Conservation (phyloP, 2,329 filamentous ascomycete genomes). For the Claviceps cyperi region DNA sequence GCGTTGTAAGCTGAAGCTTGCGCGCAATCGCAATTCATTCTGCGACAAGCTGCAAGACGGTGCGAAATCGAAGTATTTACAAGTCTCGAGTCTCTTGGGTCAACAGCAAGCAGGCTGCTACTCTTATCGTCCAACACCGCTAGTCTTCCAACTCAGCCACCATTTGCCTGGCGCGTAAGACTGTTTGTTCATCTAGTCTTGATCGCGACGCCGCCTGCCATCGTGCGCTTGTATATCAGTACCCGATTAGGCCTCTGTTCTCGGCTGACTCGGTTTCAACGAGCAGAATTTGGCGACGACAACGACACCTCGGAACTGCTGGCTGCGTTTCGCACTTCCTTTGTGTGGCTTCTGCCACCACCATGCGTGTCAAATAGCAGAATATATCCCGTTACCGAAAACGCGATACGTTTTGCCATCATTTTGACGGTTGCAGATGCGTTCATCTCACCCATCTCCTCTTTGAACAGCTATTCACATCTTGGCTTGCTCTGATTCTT, state of each 20-base stretch:
- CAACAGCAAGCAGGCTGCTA: background rate
- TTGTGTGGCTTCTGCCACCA: conserved; percentile 5
- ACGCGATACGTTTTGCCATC: conserved; percentile 1
- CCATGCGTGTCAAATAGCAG: conserved; percentile 9
- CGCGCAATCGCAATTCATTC: background rate
- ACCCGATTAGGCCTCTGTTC: conserved; percentile 1
- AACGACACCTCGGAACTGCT: conserved; percentile 3
- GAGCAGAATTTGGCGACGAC: conserved; percentile 1
- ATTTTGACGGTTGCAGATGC: conserved; percentile 14
- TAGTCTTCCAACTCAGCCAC: background rate
- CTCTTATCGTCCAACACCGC: background rate
- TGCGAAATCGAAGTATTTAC: background rate
- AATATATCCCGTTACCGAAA: conserved; percentile 7
- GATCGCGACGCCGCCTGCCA: background rate
- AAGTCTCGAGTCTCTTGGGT: background rate
- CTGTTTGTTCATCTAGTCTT: background rate
- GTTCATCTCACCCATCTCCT: conserved; percentile 5
- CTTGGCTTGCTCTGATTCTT: conserved; percentile 10
- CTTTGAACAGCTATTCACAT: background rate
- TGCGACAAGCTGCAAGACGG: background rate
- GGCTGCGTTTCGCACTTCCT: conserved; percentile 1
- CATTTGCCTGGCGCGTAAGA: background rate
- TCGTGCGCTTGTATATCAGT: background rate
- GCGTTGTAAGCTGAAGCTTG: background rate
- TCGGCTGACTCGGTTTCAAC: conserved; percentile 1